Conservation (phyloP, 768 basidiomycete species). For the Psilocybe tampanensis region DNA sequence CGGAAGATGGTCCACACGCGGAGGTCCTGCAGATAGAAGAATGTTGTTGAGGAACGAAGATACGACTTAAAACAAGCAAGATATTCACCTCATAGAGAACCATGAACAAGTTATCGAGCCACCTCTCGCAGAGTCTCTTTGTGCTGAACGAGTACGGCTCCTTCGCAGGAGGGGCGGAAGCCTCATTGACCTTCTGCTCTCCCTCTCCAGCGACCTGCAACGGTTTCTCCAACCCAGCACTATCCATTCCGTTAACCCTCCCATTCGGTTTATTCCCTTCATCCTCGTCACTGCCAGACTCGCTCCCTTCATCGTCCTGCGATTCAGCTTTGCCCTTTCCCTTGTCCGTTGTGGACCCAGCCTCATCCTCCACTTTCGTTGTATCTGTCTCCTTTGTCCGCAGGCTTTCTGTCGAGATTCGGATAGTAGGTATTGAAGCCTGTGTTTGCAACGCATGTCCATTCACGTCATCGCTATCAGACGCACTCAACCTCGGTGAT, state of each 20-base stretch:
- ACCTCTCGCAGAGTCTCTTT: slow-evolving; percentile 95
- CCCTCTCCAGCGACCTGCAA: slow-evolving; percentile 55
- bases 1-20: slow-evolving; percentile 99
- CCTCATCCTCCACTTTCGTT: slow-evolving; percentile 18
- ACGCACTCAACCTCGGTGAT: slow-evolving; percentile 27
- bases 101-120: slow-evolving; percentile 99
- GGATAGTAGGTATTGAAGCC: slow-evolving; percentile 60
- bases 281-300: slow-evolving; percentile 16
- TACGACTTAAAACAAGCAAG: too few relatives aligned
- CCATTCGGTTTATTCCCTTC: slow-evolving; percentile 30
- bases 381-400: slow-evolving; percentile 35
- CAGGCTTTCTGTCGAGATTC: slow-evolving; percentile 69
- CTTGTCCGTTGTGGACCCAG: slow-evolving; percentile 15
- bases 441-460: slow-evolving; percentile 25
- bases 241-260: slow-evolving; percentile 33
- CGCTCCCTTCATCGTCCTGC: slow-evolving; percentile 20
- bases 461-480: slow-evolving; percentile 26
- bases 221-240: slow-evolving; percentile 44
- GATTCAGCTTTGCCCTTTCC: slow-evolving; percentile 22
- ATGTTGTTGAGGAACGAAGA: slow-evolving; percentile 1
- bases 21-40: slow-evolving; percentile 62
- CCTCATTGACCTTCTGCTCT: slow-evolving; percentile 41
- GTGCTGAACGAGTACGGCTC: slow-evolving; percentile 92
- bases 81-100: slow-evolving; percentile 87
- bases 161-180: slow-evolving; percentile 37